Conservation (phyloP, 2,329 filamentous ascomycete species). For the Cladophialophora bantiana region DNA sequence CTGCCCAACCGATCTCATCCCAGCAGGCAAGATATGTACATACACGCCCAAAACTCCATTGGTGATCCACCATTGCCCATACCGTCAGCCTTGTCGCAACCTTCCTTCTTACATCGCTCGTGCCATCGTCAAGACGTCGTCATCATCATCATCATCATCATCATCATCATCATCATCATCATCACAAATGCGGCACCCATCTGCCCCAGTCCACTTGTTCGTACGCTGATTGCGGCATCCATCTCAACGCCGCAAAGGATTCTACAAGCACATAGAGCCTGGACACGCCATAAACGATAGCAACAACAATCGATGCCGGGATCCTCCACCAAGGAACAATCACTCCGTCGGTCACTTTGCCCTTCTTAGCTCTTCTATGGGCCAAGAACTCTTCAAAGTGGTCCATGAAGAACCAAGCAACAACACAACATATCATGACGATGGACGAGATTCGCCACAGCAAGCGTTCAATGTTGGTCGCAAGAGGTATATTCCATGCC, state of each 20-base stretch:
- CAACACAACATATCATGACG: slow-evolving; percentile 16
- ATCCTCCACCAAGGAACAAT: slow-evolving; percentile 26
- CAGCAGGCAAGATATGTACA: not conserved
- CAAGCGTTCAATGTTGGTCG: slow-evolving; percentile 38
- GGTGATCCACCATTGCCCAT: not conserved
- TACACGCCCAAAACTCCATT: not conserved
- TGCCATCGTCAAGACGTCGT: slow-evolving; percentile 3
- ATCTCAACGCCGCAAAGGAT: slow-evolving; percentile 17
- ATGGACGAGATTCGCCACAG: slow-evolving; percentile 35
- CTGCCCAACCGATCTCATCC: not conserved
- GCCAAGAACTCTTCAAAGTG: slow-evolving; percentile 16
- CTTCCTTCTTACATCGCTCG: not conserved
- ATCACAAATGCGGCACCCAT: slow-evolving; percentile 22
- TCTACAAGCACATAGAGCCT: slow-evolving; percentile 22
- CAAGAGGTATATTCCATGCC: slow-evolving; percentile 43
- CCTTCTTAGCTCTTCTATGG: slow-evolving; percentile 11
- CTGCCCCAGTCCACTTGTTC: slow-evolving; percentile 24
- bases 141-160: too few relatives aligned
- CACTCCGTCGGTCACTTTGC: slow-evolving; percentile 6
- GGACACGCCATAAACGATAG: slow-evolving; percentile 10
- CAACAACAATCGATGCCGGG: slow-evolving; percentile 21
- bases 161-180: too few relatives aligned
- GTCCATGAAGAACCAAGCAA: slow-evolving; percentile 26
- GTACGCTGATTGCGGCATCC: slow-evolving; percentile 18
- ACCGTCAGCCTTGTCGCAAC: not conserved